Evolutionary conservation across 2,329 filamentous ascomycete species (phyloP).

Genomic region (Elsinoe fawcettii): DNA sequence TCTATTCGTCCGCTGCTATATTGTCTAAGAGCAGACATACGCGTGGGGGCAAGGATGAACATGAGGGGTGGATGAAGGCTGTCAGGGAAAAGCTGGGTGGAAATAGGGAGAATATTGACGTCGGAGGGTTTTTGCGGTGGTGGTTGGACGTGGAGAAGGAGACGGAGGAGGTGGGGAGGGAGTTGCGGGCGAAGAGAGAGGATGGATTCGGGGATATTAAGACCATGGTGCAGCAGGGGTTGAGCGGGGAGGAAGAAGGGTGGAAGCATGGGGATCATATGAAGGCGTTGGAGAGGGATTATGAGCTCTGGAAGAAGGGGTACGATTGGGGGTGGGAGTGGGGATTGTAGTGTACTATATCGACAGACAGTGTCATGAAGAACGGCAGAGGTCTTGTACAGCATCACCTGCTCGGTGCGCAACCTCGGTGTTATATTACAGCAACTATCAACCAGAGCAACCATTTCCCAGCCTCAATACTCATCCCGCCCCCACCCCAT

Average conservation of each 20-base stretch:
- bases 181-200: constrained; percentile 55
- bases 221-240: neutral
- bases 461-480: neutral
- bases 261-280: constrained; percentile 16
- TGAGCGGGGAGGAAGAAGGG: neutral
- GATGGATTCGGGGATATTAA: no score
- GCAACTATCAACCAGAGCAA: no score
- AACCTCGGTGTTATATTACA: no score
- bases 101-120: constrained; percentile 91
- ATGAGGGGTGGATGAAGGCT: constrained; percentile 41
- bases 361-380: neutral
- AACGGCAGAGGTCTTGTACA: no score
- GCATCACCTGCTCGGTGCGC: no score
- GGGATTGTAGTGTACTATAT: neutral
- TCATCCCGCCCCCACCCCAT: neutral
- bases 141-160: constrained; percentile 80
- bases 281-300: constrained; percentile 7
- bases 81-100: constrained; percentile 59
- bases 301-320: constrained; percentile 2
- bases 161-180: constrained; percentile 66
- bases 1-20: constrained; percentile 63
- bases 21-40: neutral
- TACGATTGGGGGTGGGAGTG: neutral
- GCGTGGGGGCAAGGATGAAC: neutral
- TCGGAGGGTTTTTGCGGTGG: constrained; percentile 70